These are phyloP conservation scores for Glomus cerebriforme DNA, from an alignment of 192 early-diverging fungal genomes.

Conservation along the genomic window DNA sequence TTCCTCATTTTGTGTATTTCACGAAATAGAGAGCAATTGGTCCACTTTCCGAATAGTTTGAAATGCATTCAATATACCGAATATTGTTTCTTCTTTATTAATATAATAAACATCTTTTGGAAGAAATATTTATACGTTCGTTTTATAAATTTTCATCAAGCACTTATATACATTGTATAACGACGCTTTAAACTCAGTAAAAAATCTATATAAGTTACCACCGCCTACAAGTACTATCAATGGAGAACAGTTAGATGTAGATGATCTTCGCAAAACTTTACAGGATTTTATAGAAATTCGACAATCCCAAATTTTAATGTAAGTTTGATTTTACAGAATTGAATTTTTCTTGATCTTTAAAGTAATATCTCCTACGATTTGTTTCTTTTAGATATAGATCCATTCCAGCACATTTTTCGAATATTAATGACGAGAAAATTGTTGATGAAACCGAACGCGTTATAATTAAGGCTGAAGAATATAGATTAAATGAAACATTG, in stretches of 20 bases:
- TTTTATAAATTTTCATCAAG: not conserved
- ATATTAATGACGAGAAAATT: slow-evolving; percentile 19
- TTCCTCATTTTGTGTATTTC: too few species aligned
- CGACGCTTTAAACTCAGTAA: slow-evolving; percentile 11
- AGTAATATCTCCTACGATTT: not conserved
- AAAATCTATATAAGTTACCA: not conserved
- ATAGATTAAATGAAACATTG: slow-evolving; percentile 11
- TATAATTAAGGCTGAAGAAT: not conserved
- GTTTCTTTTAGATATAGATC: slow-evolving; percentile 35
- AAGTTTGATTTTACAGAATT: not conserved
- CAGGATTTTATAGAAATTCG: slow-evolving; percentile 30
- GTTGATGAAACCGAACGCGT: slow-evolving; percentile 35
- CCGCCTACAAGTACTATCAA: not conserved
- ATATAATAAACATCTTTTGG: not conserved
- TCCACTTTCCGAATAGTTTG: too few species aligned
- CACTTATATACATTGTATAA: not conserved
- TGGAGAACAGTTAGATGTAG: slow-evolving; percentile 3
- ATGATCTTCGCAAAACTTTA: slow-evolving; percentile 13
- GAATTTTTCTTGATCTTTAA: not conserved
- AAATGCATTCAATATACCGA: too few species aligned
- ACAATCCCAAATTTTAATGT: slow-evolving; percentile 18
- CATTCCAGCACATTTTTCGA: slow-evolving; percentile 31
- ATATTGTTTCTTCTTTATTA: not conserved
- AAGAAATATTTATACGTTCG: not conserved
- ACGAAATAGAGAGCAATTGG: not conserved